Conservation (phyloP, 2,329 filamentous ascomycete species). For the Proliferodiscus dingleyae region DNA sequence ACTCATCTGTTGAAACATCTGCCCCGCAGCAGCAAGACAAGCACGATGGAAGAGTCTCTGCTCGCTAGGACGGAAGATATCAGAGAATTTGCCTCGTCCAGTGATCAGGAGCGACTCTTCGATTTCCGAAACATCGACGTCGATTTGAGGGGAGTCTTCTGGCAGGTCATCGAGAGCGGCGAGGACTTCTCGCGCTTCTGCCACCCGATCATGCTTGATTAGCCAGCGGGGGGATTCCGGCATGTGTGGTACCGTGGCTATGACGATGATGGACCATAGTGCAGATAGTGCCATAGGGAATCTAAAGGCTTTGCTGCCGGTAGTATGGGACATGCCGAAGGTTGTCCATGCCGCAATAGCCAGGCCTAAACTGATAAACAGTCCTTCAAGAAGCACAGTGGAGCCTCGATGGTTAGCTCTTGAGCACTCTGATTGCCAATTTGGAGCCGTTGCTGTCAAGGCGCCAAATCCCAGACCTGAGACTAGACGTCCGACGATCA, state of each 20-base stretch:
- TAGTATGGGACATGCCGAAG: slow-evolving; percentile 44
- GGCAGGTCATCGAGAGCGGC: slow-evolving; percentile 34
- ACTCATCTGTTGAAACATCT: slow-evolving; percentile 44
- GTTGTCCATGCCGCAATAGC: slow-evolving; percentile 56
- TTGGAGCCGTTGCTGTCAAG: slow-evolving; percentile 41
- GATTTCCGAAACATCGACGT: slow-evolving; percentile 1
- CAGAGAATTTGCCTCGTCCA: slow-evolving; percentile 40
- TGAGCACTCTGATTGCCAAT: slow-evolving; percentile 55
- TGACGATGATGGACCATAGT: slow-evolving; percentile 52
- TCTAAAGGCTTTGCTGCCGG: slow-evolving; percentile 45
- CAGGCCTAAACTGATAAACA: slow-evolving; percentile 48
- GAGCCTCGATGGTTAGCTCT: slow-evolving; percentile 49
- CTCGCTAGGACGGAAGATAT: slow-evolving; percentile 42
- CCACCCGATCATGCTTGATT: slow-evolving; percentile 27
- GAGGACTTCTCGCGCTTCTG: slow-evolving; percentile 33
- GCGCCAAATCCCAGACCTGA: slow-evolving; percentile 64
- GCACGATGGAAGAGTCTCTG: slow-evolving; percentile 46
- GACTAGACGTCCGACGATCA: slow-evolving; percentile 77
- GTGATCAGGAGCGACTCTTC: slow-evolving; percentile 44
- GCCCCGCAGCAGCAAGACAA: slow-evolving; percentile 40
- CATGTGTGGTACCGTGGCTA: slow-evolving; percentile 30
- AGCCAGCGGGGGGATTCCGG: slow-evolving; percentile 35
- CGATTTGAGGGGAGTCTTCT: slow-evolving; percentile 1
- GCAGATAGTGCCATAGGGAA: slow-evolving; percentile 54
- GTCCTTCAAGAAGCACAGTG: slow-evolving; percentile 52